A percentile compares a stretch with the other conserved stretches of the same genome.
These are phyloP conservation scores for Pouteria campechiana DNA, from an alignment of 179 eudicot species.

Conservation along the genomic window DNA sequence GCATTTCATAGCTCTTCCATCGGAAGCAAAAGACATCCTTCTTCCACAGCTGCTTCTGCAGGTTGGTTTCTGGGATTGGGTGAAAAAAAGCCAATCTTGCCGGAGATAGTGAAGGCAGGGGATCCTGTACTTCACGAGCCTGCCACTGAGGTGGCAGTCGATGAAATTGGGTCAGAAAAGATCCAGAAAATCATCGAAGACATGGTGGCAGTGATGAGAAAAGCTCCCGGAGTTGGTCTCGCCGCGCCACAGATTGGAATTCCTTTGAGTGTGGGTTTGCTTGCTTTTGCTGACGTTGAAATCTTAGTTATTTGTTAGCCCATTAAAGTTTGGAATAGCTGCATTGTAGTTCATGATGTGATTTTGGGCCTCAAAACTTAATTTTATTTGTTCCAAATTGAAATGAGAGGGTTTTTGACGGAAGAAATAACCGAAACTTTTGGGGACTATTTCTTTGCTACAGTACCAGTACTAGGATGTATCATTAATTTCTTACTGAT, in stretches of 20 bases:
- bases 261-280: conserved; percentile 55
- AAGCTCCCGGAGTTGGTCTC: conserved; percentile 94
- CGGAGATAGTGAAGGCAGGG: conserved; percentile 84
- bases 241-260: conserved; percentile 98
- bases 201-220: conserved; percentile 78
- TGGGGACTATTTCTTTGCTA: too few relatives aligned
- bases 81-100: conserved; percentile 34
- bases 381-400: too few relatives aligned
- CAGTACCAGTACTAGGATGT: too few relatives aligned
- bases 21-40: conserved; percentile 13
- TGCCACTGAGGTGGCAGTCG: conserved; percentile 50
- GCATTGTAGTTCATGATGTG: too few relatives aligned
- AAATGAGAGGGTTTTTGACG: too few relatives aligned
- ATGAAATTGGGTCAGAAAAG: conserved; percentile 69
- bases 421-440: too few relatives aligned
- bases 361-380: too few relatives aligned
- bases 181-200: conserved; percentile 79
- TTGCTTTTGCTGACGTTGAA: background rate
- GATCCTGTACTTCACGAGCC: conserved; percentile 97
- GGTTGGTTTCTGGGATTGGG: conserved; percentile 73
- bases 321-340: background rate
- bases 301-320: background rate
- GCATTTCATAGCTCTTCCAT: too few relatives aligned
- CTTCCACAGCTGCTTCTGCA: conserved; percentile 24
- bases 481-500: too few relatives aligned